These are phyloP conservation scores for Claviceps sp. DNA, from an alignment of 2,329 filamentous ascomycete species.

Conservation along the genomic window DNA sequence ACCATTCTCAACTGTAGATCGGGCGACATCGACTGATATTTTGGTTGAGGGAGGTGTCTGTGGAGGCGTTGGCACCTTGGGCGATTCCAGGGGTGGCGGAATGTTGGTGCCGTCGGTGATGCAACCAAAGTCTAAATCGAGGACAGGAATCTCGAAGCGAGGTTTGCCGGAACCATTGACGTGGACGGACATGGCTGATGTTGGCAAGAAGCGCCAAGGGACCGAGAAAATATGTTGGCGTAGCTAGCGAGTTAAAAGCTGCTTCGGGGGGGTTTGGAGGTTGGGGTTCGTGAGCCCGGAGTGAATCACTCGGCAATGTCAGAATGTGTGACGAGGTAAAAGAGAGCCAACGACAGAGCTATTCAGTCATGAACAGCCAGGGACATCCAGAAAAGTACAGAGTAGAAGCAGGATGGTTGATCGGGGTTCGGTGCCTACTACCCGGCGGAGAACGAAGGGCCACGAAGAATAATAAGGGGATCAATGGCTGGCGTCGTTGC, in stretches of 20 bases:
- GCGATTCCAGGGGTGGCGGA: constrained; percentile 43
- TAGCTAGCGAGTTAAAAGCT: background rate
- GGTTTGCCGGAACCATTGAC: constrained; percentile 15
- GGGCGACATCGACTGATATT: constrained; percentile 7
- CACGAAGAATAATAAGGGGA: constrained; percentile 4
- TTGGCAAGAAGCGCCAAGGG: background rate
- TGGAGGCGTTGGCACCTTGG: constrained; percentile 34
- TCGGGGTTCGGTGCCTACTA: background rate
- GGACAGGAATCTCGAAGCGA: constrained; percentile 43
- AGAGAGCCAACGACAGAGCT: background rate
- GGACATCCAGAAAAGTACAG: background rate
- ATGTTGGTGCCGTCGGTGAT: constrained; percentile 49
- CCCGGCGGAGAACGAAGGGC: background rate
- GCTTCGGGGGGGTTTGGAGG: background rate
- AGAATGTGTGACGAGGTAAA: background rate
- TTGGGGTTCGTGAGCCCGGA: background rate
- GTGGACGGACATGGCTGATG: constrained; percentile 19
- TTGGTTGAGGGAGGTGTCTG: constrained; percentile 19
- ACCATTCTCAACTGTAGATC: background rate
- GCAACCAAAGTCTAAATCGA: constrained; percentile 45
- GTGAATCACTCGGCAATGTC: background rate
- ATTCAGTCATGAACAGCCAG: background rate
- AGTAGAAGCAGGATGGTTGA: background rate
- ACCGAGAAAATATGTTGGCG: background rate
- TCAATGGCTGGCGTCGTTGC: constrained; percentile 2